Conservation (phyloP, 2,329 filamentous ascomycete species). For the Fusarium azukiicola region DNA sequence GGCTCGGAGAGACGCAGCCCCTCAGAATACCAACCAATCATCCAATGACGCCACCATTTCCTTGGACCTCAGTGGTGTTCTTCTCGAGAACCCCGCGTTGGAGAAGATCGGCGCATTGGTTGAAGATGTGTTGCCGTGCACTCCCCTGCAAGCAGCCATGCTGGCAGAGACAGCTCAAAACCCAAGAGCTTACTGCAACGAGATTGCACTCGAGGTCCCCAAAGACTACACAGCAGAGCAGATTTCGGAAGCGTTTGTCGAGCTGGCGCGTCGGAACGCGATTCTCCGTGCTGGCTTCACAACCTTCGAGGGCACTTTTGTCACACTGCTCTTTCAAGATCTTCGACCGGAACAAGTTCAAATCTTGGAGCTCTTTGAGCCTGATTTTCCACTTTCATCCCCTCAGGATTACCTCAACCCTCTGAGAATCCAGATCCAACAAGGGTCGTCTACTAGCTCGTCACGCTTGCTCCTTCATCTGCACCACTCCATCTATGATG, state of each 20-base stretch:
- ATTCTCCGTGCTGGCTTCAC: conserved; percentile 88
- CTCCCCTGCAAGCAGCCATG: conserved; percentile 89
- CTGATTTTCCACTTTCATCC: conserved; percentile 64
- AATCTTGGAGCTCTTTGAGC: conserved; percentile 59
- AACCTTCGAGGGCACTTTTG: conserved; percentile 65
- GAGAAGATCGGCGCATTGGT: conserved; percentile 52
- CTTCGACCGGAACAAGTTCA: conserved; percentile 68
- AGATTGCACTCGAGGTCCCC: conserved; percentile 82
- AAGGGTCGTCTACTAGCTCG: conserved; percentile 39
- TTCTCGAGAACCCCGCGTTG: conserved; percentile 39
- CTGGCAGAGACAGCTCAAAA: conserved; percentile 85
- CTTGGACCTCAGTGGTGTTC: conserved; percentile 43
- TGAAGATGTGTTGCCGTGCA: conserved; percentile 80
- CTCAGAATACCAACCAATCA: background rate
- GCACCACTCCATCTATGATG: conserved; percentile 94
- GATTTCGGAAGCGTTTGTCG: conserved; percentile 72
- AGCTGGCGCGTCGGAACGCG: conserved; percentile 77
- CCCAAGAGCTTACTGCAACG: conserved; percentile 86
- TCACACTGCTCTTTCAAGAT: conserved; percentile 78
- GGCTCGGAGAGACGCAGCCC: conserved; percentile 25
- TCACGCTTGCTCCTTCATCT: conserved; percentile 75
- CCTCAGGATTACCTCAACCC: conserved; percentile 74
- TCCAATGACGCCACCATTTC: conserved; percentile 38
- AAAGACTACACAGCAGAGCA: conserved; percentile 56
- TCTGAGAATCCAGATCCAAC: conserved; percentile 78